Conservation (phyloP, 345 rosid genomes). For the Moricandia arvensis region DNA sequence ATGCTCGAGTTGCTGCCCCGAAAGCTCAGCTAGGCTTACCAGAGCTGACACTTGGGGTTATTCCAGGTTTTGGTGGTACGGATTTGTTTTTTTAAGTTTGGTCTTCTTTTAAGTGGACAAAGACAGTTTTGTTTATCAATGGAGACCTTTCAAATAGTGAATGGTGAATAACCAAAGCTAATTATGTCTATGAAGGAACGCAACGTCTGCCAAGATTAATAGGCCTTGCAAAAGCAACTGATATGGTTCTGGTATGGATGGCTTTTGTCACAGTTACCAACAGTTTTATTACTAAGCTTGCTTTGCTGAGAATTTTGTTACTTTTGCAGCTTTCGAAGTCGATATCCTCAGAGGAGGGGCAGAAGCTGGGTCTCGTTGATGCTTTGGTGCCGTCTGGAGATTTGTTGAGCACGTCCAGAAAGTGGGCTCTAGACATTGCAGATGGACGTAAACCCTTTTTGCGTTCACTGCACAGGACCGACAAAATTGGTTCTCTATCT, state of each 20-base stretch:
- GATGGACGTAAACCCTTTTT: slow-evolving; percentile 72
- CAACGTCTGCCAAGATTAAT: slow-evolving; percentile 95
- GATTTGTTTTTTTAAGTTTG: too few species aligned
- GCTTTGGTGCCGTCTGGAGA: slow-evolving; percentile 70
- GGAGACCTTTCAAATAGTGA: neutral
- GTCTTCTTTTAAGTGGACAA: neutral
- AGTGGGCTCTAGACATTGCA: slow-evolving; percentile 84
- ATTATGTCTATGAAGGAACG: slow-evolving; percentile 59
- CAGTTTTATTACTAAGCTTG: neutral
- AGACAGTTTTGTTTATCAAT: neutral
- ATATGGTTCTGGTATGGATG: slow-evolving; percentile 75
- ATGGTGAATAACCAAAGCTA: neutral
- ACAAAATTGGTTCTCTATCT: slow-evolving; percentile 80
- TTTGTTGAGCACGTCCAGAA: slow-evolving; percentile 67
- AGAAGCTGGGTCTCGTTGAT: slow-evolving; percentile 81
- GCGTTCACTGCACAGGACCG: slow-evolving; percentile 79
- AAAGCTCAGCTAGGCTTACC: slow-evolving; percentile 86
- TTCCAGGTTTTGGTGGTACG: slow-evolving; percentile 95
- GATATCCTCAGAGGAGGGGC: slow-evolving; percentile 82
- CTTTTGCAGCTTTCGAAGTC: slow-evolving; percentile 75
- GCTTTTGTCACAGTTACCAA: neutral
- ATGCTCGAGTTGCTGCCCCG: slow-evolving; percentile 82
- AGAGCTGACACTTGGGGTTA: slow-evolving; percentile 82
- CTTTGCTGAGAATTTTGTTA: slow-evolving; percentile 9
- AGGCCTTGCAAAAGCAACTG: slow-evolving; percentile 83